Percentiles rank a stretch among this genome's conserved stretches.
phyloP scores from a whole-genome alignment of 805 yeast species.

The Starmerella bombi region DNA sequence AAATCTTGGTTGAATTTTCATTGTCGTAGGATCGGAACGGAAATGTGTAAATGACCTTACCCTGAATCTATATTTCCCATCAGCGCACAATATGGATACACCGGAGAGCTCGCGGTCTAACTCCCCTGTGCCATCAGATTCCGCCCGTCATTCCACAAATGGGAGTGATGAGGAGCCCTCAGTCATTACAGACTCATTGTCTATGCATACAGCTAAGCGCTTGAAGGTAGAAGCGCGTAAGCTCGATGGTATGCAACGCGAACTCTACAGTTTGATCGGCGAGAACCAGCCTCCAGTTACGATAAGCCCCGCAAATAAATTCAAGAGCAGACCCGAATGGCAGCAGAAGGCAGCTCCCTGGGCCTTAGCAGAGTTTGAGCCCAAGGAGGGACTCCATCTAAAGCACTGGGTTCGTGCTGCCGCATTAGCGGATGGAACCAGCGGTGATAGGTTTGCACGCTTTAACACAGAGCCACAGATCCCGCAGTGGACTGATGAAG shows the following conservation, averaged over 20 bases:
- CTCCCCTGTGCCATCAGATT: neutral
- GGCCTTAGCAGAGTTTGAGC: constrained; percentile 53
- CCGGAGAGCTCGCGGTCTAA: neutral
- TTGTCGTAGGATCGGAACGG: too few relatives aligned
- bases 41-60: too few relatives aligned
- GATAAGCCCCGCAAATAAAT: constrained; percentile 37
- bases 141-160: neutral
- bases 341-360: constrained; percentile 66
- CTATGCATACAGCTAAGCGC: constrained; percentile 23
- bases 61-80: too few relatives aligned
- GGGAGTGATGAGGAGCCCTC: constrained; percentile 2
- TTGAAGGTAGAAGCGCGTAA: constrained; percentile 24
- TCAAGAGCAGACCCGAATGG: constrained; percentile 51
- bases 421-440: constrained; percentile 11
- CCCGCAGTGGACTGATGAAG: constrained; percentile 54
- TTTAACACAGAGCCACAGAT: constrained; percentile 56
- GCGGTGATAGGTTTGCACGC: constrained; percentile 59
- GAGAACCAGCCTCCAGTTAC: constrained; percentile 79
- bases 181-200: constrained; percentile 14
- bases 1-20: too few relatives aligned
- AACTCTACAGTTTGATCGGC: constrained; percentile 75
- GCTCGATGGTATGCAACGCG: constrained; percentile 69
- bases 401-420: constrained; percentile 67
- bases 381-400: constrained; percentile 39
- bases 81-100: too few relatives aligned